Conservation (phyloP, 768 basidiomycete species). For the Hygrophorus pudorinus region DNA sequence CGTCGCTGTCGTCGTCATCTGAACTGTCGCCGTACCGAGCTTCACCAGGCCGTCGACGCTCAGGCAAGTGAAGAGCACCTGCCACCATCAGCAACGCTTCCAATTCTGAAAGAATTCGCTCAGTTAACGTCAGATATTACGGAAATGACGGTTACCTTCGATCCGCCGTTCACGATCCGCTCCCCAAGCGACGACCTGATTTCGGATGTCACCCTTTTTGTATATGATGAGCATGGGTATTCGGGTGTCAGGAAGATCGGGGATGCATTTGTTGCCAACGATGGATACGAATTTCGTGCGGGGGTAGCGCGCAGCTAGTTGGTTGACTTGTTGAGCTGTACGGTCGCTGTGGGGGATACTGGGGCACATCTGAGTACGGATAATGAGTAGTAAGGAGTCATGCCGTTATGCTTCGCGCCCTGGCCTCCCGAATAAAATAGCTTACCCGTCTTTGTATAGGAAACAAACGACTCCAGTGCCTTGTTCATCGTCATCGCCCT, state of each 20-base stretch:
- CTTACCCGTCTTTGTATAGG: conserved; percentile 91
- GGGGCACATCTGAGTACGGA: not conserved
- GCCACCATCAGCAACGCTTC: conserved; percentile 60
- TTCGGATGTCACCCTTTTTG: conserved; percentile 81
- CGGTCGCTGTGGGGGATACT: conserved; percentile 79
- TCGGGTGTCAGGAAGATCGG: conserved; percentile 87
- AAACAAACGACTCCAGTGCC: conserved; percentile 94
- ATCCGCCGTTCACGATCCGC: conserved; percentile 65
- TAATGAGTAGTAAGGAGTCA: not conserved
- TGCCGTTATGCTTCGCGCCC: not conserved
- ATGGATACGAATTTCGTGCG: conserved; percentile 95
- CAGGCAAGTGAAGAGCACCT: conserved; percentile 52
- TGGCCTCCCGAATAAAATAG: conserved; percentile 5
- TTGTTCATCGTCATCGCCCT: conserved; percentile 50
- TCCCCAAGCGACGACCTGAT: conserved; percentile 81
- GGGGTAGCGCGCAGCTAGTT: conserved; percentile 74
- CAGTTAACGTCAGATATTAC: conserved; percentile 6
- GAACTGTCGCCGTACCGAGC: conserved; percentile 27
- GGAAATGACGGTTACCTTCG: conserved; percentile 46
- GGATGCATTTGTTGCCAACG: conserved; percentile 89
- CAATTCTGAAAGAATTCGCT: conserved; percentile 38
- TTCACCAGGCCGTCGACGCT: conserved; percentile 26
- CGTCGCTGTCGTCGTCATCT: conserved; percentile 37
- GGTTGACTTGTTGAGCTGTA: conserved; percentile 55
- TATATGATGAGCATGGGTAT: conserved; percentile 91